Percentiles rank a stretch among this genome's conserved stretches.
These are phyloP conservation scores for Galerina marginata DNA, from an alignment of 768 basidiomycete species.

Conservation along the genomic window DNA sequence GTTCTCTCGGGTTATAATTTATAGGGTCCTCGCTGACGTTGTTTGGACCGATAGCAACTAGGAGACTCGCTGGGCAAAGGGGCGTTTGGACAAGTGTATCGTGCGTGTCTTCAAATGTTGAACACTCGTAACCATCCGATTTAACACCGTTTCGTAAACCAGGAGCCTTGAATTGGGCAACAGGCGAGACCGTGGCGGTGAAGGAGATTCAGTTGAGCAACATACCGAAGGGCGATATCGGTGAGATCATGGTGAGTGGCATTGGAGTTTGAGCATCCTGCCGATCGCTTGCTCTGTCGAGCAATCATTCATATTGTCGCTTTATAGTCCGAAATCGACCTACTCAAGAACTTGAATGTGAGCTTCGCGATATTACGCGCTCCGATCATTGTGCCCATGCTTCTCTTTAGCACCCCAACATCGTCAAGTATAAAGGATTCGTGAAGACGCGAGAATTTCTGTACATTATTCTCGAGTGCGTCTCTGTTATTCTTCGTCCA, in stretches of 20 bases:
- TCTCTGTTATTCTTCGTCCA: constrained; percentile 13
- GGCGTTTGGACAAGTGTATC: constrained; percentile 96
- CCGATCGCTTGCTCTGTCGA: background rate
- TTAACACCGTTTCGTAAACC: constrained; percentile 5
- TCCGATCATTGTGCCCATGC: constrained; percentile 5
- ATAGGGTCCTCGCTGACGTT: background rate
- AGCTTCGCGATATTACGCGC: constrained; percentile 24
- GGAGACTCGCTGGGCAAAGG: constrained; percentile 96
- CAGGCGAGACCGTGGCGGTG: constrained; percentile 97
- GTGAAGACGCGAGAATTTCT: constrained; percentile 93
- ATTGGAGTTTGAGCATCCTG: constrained; percentile 3
- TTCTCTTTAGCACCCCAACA: constrained; percentile 81
- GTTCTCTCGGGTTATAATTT: constrained; percentile 12
- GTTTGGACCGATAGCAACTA: constrained; percentile 70
- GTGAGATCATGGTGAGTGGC: constrained; percentile 91
- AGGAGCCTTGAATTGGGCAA: constrained; percentile 94
- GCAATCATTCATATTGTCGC: constrained; percentile 24
- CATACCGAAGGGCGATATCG: constrained; percentile 91
- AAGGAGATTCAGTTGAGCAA: constrained; percentile 97
- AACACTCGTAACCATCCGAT: background rate
- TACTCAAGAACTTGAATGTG: constrained; percentile 96
- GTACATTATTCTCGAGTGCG: constrained; percentile 95
- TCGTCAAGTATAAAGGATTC: constrained; percentile 99
- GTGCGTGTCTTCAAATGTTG: constrained; percentile 52
- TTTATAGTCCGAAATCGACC: constrained; percentile 89